These are phyloP conservation scores for Dichotomocladium elegans DNA, from an alignment of 371 early-diverging fungal genomes.

Conservation along the genomic window DNA sequence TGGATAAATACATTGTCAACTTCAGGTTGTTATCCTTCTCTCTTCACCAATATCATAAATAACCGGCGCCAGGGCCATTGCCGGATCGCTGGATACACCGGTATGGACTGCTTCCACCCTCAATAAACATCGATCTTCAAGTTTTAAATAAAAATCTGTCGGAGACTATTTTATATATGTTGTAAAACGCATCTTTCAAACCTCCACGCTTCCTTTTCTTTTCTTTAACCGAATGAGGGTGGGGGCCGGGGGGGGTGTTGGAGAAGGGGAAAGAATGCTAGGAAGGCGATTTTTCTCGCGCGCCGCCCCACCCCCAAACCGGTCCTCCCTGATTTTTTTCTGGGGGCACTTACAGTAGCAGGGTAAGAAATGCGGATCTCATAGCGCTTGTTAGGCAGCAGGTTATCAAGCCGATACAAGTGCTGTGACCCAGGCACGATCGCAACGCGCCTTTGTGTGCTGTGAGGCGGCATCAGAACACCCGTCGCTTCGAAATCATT, in stretches of 20 bases:
- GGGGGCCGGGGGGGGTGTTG: too few relatives aligned
- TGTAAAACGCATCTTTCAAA: too few relatives aligned
- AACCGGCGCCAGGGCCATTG: conserved; percentile 16
- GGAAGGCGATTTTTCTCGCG: too few relatives aligned
- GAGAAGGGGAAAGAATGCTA: too few relatives aligned
- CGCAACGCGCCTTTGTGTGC: conserved; percentile 8
- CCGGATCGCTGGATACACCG: conserved; percentile 25
- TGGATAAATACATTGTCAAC: neutral
- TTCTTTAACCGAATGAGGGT: too few relatives aligned
- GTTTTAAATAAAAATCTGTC: conserved; percentile 27
- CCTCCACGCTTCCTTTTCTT: too few relatives aligned
- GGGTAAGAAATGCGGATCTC: conserved; percentile 42
- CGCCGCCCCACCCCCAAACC: too few relatives aligned
- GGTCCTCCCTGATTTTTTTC: too few relatives aligned
- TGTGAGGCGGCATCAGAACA: conserved; percentile 15
- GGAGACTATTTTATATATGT: conserved; percentile 19
- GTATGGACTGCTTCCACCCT: conserved; percentile 23
- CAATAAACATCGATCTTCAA: conserved; percentile 6
- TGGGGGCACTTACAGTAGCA: conserved; percentile 38
- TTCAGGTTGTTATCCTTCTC: neutral
- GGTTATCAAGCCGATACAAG: conserved; percentile 13
- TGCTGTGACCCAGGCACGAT: conserved; percentile 9
- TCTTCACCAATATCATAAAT: conserved; percentile 30
- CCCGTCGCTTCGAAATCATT: neutral
- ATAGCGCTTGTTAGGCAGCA: conserved; percentile 17